Percentiles rank a stretch among this genome's conserved stretches.
phyloP scores from a whole-genome alignment of 2,329 filamentous ascomycete genomes.

The Exophiala oligosperma region DNA sequence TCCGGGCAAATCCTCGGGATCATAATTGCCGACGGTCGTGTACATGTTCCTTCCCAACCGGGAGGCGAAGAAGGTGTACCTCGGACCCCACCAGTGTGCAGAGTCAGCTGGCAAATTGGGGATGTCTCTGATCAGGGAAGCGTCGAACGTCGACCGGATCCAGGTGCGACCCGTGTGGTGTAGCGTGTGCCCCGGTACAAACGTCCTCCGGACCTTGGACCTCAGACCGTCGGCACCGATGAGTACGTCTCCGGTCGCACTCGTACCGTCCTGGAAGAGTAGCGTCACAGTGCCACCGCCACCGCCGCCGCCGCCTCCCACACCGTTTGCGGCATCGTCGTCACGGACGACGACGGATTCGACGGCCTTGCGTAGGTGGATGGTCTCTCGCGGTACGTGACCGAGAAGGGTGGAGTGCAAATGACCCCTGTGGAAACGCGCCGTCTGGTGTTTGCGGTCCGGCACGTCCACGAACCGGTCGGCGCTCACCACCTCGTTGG shows the following conservation, averaged over 20 bases:
- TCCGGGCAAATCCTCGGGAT: conserved; percentile 30
- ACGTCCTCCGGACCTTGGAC: conserved; percentile 42
- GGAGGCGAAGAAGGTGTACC: conserved; percentile 47
- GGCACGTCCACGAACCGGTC: conserved; percentile 44
- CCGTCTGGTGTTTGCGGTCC: conserved; percentile 41
- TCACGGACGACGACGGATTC: conserved; percentile 35
- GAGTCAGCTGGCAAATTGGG: conserved; percentile 44
- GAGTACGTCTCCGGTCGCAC: conserved; percentile 47
- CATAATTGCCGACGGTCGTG: conserved; percentile 44
- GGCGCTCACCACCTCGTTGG: conserved; percentile 37
- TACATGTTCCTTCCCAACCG: conserved; percentile 44
- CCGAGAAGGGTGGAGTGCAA: conserved; percentile 51
- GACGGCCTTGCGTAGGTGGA: conserved; percentile 54
- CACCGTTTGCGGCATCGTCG: conserved; percentile 25
- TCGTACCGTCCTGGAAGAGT: conserved; percentile 51
- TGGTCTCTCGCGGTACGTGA: conserved; percentile 43
- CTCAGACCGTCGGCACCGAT: conserved; percentile 57
- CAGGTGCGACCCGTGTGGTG: conserved; percentile 48
- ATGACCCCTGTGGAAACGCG: conserved; percentile 51
- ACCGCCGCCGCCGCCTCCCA: conserved; percentile 8
- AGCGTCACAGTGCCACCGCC: conserved; percentile 35
- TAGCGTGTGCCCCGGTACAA: conserved; percentile 43
- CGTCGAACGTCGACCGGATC: conserved; percentile 48
- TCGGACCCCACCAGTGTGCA: conserved; percentile 46
- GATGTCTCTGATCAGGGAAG: conserved; percentile 42